Conservation (phyloP, 139 green algal genomes). For the Picochlorum sp. region DNA sequence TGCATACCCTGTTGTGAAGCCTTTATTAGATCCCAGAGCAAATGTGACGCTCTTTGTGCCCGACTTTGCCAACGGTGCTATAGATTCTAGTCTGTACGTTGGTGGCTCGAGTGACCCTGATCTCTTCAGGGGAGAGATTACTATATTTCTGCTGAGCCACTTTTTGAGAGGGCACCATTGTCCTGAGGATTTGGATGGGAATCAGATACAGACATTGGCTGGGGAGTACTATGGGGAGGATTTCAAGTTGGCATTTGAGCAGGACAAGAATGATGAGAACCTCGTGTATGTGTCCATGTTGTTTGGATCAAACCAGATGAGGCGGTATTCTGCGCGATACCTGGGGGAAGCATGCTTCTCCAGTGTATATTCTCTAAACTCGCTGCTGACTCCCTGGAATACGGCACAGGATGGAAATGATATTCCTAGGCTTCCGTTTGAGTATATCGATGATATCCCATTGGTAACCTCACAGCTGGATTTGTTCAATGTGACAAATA, state of each 20-base stretch:
- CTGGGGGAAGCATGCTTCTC: background rate
- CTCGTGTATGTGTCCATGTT: background rate
- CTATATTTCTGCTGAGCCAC: background rate
- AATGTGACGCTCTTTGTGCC: background rate
- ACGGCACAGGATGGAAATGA: background rate
- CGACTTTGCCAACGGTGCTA: background rate
- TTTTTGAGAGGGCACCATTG: background rate
- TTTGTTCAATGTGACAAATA: constrained; percentile 1
- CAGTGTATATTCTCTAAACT: background rate
- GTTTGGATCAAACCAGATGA: background rate
- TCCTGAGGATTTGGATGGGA: background rate
- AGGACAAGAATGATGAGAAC: background rate
- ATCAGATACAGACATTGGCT: constrained; percentile 1
- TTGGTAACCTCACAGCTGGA: background rate
- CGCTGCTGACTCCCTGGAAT: background rate
- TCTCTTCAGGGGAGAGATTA: background rate
- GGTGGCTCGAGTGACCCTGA: background rate
- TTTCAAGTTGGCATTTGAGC: background rate
- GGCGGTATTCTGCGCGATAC: background rate
- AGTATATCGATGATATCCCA: background rate
- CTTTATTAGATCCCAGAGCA: background rate
- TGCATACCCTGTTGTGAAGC: background rate
- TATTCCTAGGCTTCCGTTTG: background rate
- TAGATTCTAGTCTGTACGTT: background rate
- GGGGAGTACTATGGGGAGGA: constrained; percentile 1